phyloP scores from a whole-genome alignment of 371 early-diverging fungal genomes.

The Syncephalis fuscata region DNA sequence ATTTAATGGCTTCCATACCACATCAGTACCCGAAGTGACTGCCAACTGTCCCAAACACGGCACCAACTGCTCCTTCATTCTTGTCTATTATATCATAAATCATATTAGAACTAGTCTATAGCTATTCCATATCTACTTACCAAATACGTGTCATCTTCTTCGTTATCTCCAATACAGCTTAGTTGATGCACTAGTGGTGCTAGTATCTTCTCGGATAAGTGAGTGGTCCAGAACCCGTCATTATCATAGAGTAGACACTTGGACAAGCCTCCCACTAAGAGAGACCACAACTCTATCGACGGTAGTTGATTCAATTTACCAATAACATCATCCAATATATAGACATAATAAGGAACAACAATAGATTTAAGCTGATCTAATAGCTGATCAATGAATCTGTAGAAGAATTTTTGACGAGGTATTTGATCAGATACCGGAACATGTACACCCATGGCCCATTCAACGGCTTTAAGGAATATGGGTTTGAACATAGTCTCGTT shows the following conservation, averaged over 20 bases:
- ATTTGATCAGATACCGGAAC: slow-evolving; percentile 14
- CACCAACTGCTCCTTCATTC: slow-evolving; percentile 45
- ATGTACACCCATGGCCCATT: slow-evolving; percentile 70
- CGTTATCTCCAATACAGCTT: slow-evolving; percentile 25
- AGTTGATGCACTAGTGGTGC: slow-evolving; percentile 59
- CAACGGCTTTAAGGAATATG: slow-evolving; percentile 69
- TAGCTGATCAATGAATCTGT: slow-evolving; percentile 49
- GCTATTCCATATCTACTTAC: slow-evolving; percentile 2
- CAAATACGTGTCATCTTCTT: slow-evolving; percentile 20
- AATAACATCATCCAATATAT: slow-evolving; percentile 55
- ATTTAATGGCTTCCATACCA: slow-evolving; percentile 78
- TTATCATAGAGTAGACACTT: slow-evolving; percentile 57
- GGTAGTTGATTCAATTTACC: slow-evolving; percentile 30
- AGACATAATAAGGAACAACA: slow-evolving; percentile 66
- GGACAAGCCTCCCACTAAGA: slow-evolving; percentile 34
- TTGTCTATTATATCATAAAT: slow-evolving; percentile 18
- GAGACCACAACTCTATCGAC: slow-evolving; percentile 30
- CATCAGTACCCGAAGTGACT: slow-evolving; percentile 57
- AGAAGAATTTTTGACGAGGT: slow-evolving; percentile 57
- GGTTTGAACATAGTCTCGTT: slow-evolving; percentile 91
- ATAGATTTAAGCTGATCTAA: slow-evolving; percentile 69
- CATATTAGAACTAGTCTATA: neutral
- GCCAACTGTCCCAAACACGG: slow-evolving; percentile 75
- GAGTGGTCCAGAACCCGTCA: slow-evolving; percentile 49
- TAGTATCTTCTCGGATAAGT: slow-evolving; percentile 51